Base-by-base conservation (phyloP, 108 stramenopile species). In the Bacterosira constricta region DNA sequence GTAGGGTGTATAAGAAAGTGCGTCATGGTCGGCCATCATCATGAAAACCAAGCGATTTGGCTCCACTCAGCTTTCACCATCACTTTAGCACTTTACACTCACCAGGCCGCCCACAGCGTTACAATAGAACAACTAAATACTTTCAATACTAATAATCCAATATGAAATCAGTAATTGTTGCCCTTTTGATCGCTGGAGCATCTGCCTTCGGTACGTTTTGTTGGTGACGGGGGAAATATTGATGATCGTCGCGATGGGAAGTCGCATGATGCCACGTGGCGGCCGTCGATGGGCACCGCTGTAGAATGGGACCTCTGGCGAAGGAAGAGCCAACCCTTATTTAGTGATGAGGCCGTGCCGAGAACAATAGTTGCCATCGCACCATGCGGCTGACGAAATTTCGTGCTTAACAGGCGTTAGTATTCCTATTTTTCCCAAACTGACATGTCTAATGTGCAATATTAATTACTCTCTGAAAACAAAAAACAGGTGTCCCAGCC, bases 171-270 rank as follows among this genome's bases (percentile, higher is more conserved):
- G 49, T 77, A 35, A 9, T 89, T 13, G 51, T 88, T 25, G 77
- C 85, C 56, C 63, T 80, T 27, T 73, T 89, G 53, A 51, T 89
- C 32, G 84, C 79, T 13, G 83, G 81, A 32, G 85, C 79, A 8
- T 73, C 88, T 12, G 81, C 90, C 50, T 91, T 91, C 50, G 90
- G 90, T 91, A 85, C 45, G 90, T 79, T 1, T 20, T 36, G 7
- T 13, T 10, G 12, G 29, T 26, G 31, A 31, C 1, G 50, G 51
- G 8, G 37, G 35, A 38, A 53, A 34, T 25, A 11, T 8, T n/a
- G 8, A 2, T n/a, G n/a, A n/a, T n/a, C n/a, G n/a, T n/a, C n/a
- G n/a, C n/a, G n/a, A 27, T 62, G 7, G 39, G 36, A 13, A 13
- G 27, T 27, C 20, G 23, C 23, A 8, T 4, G 41, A 42, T 20